phyloP scores from a whole-genome alignment of 148 eudicot species.

The Vaccinium vitisidaea region DNA sequence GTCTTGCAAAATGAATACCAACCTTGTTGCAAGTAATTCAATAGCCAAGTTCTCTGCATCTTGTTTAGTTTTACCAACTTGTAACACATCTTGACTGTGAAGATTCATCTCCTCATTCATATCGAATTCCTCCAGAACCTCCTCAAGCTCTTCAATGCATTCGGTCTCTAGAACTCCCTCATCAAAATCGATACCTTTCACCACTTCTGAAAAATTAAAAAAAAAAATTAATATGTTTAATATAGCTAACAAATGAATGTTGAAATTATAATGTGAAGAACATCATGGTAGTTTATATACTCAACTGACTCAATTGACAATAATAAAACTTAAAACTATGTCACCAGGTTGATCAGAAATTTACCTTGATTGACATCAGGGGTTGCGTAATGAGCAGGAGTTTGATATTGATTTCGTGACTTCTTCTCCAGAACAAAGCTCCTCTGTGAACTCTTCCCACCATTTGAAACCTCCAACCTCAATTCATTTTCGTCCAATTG shows the following conservation, averaged over 20 bases:
- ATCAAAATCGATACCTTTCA: conserved; percentile 20
- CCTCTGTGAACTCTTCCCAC: not conserved
- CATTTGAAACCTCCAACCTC: conserved; percentile 20
- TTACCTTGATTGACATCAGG: conserved; percentile 30
- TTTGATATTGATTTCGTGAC: conserved; percentile 7
- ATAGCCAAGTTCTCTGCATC: conserved; percentile 50
- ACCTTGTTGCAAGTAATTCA: conserved; percentile 60
- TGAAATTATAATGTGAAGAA: not conserved
- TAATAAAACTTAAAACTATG: not conserved
- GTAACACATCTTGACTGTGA: conserved; percentile 15
- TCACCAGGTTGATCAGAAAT: not conserved
- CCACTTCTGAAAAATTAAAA: conserved; percentile 15
- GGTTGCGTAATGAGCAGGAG: conserved; percentile 11
- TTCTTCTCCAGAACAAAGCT: not conserved
- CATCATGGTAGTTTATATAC: not conserved
- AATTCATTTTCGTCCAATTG: conserved; percentile 20
- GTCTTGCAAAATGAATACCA: not conserved
- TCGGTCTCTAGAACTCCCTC: conserved; percentile 28
- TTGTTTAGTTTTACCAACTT: conserved; percentile 27
- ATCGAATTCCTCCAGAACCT: conserved; percentile 34
- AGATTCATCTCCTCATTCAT: conserved; percentile 8
- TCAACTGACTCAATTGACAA: not conserved
- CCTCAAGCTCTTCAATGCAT: conserved; percentile 39
- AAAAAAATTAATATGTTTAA: not conserved
- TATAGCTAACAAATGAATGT: not conserved